These are phyloP conservation scores for Cordyceps farinosa DNA, from an alignment of 2,329 filamentous ascomycete species.

Conservation along the genomic window DNA sequence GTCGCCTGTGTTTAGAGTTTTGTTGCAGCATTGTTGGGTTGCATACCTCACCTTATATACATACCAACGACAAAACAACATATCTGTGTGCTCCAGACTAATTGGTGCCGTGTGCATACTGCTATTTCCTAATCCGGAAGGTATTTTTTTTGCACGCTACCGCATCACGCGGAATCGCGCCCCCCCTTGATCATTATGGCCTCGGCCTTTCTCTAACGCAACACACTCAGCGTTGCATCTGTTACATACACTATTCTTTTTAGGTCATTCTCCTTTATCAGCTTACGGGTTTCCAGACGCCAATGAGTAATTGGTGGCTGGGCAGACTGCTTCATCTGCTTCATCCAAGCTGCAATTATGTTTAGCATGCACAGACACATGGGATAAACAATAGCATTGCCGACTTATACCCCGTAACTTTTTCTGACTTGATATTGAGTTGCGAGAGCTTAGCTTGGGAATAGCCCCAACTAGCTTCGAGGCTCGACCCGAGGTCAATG, in stretches of 20 bases:
- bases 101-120: neutral
- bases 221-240: neutral
- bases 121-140: slow-evolving; percentile 1
- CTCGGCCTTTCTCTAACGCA: slow-evolving; percentile 11
- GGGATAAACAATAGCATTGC: too few relatives aligned
- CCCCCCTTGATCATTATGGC: slow-evolving; percentile 4
- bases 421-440: too few relatives aligned
- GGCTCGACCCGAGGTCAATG: neutral
- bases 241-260: neutral
- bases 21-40: neutral
- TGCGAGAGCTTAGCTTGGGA: neutral
- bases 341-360: too few relatives aligned
- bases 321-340: too few relatives aligned
- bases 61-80: too few relatives aligned
- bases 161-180: neutral
- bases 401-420: too few relatives aligned
- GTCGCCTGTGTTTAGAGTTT: neutral
- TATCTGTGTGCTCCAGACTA: neutral
- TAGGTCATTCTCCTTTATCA: neutral
- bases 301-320: neutral
- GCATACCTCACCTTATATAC: neutral
- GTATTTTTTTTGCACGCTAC: slow-evolving; percentile 2
- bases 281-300: neutral
- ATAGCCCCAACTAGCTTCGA: too few relatives aligned
- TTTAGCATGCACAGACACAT: too few relatives aligned